Evolutionary conservation across 129 eudicot genomes (phyloP).

Genomic region (Smallanthus sonchifolius): DNA sequence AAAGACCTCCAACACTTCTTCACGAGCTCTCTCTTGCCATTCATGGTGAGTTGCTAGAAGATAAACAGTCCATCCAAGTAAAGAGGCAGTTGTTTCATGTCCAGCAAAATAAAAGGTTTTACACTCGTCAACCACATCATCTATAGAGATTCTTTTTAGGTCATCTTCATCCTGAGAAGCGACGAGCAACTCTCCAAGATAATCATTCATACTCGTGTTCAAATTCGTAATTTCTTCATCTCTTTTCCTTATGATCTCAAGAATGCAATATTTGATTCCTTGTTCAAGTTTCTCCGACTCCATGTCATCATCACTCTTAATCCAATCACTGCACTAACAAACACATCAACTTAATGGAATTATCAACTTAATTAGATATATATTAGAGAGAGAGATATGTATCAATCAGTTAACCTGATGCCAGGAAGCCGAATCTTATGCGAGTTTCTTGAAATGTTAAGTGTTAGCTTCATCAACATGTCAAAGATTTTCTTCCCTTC

Average conservation of each 20-base stretch:
- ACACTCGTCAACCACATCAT: slow-evolving; percentile 65
- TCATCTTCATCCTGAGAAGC: slow-evolving; percentile 30
- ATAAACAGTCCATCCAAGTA: slow-evolving; percentile 67
- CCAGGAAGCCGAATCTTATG: slow-evolving; percentile 46
- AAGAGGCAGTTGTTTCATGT: slow-evolving; percentile 61
- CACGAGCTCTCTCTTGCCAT: slow-evolving; percentile 73
- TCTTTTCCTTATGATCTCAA: slow-evolving; percentile 40
- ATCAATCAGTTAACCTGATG: slow-evolving; percentile 33
- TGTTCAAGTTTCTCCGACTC: slow-evolving; percentile 65
- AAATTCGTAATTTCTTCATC: slow-evolving; percentile 16
- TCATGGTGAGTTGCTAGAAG: slow-evolving; percentile 48
- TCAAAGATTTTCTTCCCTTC: slow-evolving; percentile 68
- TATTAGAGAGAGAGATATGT: too few species aligned
- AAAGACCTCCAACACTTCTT: slow-evolving; percentile 42
- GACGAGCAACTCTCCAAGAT: slow-evolving; percentile 48
- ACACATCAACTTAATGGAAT: background rate
- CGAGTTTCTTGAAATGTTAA: slow-evolving; percentile 42
- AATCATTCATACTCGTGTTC: slow-evolving; percentile 26
- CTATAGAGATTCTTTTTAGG: slow-evolving; percentile 35
- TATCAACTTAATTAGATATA: background rate
- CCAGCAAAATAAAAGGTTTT: slow-evolving; percentile 83
- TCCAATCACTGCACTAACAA: slow-evolving; percentile 27
- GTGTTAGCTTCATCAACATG: slow-evolving; percentile 52
- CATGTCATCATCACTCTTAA: slow-evolving; percentile 39
- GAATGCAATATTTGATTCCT: slow-evolving; percentile 50